Evolutionary conservation across 192 early-diverging fungal genomes (phyloP).

Genomic region (Umbelopsis sp.): DNA sequence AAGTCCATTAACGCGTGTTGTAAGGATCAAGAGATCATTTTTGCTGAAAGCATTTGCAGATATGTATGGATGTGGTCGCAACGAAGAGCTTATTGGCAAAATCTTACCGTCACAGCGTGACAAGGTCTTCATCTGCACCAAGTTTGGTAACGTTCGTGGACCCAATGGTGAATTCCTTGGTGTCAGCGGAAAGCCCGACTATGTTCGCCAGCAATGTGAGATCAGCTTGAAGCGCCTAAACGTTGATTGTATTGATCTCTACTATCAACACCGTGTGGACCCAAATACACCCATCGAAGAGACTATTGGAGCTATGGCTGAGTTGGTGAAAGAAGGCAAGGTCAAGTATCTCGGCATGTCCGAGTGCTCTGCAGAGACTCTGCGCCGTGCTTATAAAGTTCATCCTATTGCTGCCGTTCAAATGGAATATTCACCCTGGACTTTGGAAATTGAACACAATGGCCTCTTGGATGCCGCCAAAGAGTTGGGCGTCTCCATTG

Average conservation of each 20-base stretch:
- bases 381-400: conserved; percentile 65
- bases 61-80: conserved; percentile 57
- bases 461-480: conserved; percentile 67
- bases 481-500: conserved; percentile 66
- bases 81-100: conserved; percentile 58
- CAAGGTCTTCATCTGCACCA: conserved; percentile 63
- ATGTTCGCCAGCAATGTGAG: conserved; percentile 43
- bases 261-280: conserved; percentile 67
- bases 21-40: not conserved
- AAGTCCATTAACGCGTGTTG: not conserved
- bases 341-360: conserved; percentile 62
- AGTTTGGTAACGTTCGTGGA: conserved; percentile 55
- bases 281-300: conserved; percentile 62
- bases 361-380: conserved; percentile 59
- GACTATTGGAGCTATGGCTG: conserved; percentile 63
- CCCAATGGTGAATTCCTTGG: conserved; percentile 39
- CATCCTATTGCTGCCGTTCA: conserved; percentile 69
- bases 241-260: conserved; percentile 59
- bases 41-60: conserved; percentile 26
- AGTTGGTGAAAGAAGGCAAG: conserved; percentile 71
- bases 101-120: conserved; percentile 51
- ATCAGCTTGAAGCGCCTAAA: conserved; percentile 33
- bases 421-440: conserved; percentile 57
- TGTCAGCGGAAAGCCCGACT: conserved; percentile 52
- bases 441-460: conserved; percentile 64